Percentiles rank a stretch among this genome's conserved stretches.
Evolutionary conservation across 345 rosid species (phyloP).

Genomic region (Citrus glauca): DNA sequence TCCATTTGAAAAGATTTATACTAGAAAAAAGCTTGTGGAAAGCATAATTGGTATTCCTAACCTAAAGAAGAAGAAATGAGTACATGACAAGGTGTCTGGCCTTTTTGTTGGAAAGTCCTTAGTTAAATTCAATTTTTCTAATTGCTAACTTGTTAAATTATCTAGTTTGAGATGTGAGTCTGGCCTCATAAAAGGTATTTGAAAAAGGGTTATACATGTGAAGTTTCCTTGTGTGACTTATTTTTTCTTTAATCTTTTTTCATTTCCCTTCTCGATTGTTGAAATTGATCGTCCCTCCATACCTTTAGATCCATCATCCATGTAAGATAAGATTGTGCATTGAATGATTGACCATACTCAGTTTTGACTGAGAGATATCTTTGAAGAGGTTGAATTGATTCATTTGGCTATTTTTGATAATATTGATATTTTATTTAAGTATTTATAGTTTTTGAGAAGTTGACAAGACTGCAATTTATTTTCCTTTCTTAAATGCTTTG

Average conservation of each 20-base stretch:
- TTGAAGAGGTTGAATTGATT: not conserved
- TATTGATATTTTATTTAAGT: not conserved
- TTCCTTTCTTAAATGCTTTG: not conserved
- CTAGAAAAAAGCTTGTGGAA: constrained; percentile 17
- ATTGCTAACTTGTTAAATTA: not conserved
- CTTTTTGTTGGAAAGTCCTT: constrained; percentile 13
- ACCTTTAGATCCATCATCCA: not conserved
- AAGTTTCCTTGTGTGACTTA: constrained; percentile 5
- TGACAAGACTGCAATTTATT: not conserved
- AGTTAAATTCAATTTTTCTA: constrained; percentile 2
- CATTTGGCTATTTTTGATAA: not conserved
- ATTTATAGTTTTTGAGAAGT: not conserved
- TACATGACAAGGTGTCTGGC: constrained; percentile 25
- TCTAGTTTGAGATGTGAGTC: not conserved
- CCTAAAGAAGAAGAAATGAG: constrained; percentile 21
- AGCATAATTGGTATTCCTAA: constrained; percentile 28
- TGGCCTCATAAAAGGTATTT: not conserved
- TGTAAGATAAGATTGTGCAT: not conserved
- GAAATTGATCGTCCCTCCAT: not conserved
- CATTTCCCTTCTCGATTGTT: not conserved
- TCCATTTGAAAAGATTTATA: constrained; percentile 38
- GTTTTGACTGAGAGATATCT: not conserved
- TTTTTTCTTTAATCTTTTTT: not conserved
- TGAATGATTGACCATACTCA: not conserved
- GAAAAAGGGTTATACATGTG: constrained; percentile 7